A percentile compares a stretch with the other conserved stretches of the same genome.
These are phyloP conservation scores for Ochetophila trinervis DNA, from an alignment of 306 rosid genomes.

Conservation along the genomic window DNA sequence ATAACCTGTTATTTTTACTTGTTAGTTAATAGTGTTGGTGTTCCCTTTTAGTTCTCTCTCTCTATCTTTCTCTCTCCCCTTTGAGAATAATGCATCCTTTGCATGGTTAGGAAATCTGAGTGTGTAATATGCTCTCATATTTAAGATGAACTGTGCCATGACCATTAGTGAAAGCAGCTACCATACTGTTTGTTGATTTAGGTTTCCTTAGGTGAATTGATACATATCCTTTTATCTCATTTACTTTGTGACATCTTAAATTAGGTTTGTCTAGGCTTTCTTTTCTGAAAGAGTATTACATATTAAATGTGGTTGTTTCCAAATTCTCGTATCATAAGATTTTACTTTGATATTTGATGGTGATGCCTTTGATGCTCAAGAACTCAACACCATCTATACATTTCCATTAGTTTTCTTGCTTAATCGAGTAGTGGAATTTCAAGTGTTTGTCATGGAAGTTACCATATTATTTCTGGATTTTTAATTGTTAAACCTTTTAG, in stretches of 20 bases:
- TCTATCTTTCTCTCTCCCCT: background rate
- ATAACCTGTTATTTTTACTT: background rate
- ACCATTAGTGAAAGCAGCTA: too few species aligned
- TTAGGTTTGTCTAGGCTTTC: background rate
- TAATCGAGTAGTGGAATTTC: too few species aligned
- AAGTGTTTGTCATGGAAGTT: too few species aligned
- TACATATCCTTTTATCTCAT: background rate
- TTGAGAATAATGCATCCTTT: background rate
- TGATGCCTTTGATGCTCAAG: background rate
- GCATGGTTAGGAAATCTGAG: background rate
- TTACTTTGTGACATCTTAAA: background rate
- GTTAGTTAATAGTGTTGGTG: background rate
- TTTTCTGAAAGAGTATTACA: too few species aligned
- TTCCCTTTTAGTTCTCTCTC: background rate
- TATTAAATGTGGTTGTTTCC: background rate
- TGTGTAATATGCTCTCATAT: background rate
- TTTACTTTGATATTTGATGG: background rate
- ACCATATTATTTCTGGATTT: background rate
- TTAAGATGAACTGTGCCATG: too few species aligned
- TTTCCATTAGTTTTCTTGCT: too few species aligned
- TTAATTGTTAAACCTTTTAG: background rate
- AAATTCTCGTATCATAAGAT: background rate
- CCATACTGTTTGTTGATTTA: too few species aligned
- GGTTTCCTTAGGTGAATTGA: too few species aligned
- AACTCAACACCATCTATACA: background rate